Conservation (phyloP, 2,329 filamentous ascomycete species). For the Akanthomyces muscarius region DNA sequence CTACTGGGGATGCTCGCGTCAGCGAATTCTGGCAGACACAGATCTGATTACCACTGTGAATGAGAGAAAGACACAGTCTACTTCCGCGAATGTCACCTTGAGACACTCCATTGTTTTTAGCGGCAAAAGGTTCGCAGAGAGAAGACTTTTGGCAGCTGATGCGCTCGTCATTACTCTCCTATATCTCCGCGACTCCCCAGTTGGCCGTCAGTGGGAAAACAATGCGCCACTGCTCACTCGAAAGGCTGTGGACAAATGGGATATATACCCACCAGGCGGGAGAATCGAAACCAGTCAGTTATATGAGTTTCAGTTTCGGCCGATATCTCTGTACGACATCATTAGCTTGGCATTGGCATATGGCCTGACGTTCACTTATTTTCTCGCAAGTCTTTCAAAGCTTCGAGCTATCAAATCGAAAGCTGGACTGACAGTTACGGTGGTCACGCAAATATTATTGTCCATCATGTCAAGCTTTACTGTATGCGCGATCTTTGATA, state of each 20-base stretch:
- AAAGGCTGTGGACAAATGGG: conserved; percentile 53
- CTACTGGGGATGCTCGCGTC: conserved; percentile 70
- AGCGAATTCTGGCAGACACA: conserved; percentile 53
- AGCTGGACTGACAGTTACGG: conserved; percentile 66
- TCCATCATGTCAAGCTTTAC: conserved; percentile 78
- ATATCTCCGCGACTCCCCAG: conserved; percentile 60
- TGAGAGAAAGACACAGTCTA: conserved; percentile 54
- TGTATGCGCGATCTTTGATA: conserved; percentile 69
- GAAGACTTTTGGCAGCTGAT: conserved; percentile 66
- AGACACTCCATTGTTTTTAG: conserved; percentile 78
- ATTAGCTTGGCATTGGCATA: conserved; percentile 63
- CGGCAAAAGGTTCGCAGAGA: conserved; percentile 70
- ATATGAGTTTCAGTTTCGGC: conserved; percentile 75
- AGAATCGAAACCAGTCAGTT: conserved; percentile 53
- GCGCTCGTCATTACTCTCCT: conserved; percentile 74
- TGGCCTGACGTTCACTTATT: conserved; percentile 58
- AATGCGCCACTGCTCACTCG: conserved; percentile 51
- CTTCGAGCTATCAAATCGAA: conserved; percentile 72
- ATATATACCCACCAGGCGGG: conserved; percentile 60
- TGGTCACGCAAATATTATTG: conserved; percentile 64
- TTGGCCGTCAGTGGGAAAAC: conserved; percentile 62
- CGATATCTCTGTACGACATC: conserved; percentile 64
- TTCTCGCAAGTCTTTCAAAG: conserved; percentile 63
- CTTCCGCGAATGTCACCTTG: conserved; percentile 68
- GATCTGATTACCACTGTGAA: conserved; percentile 70